Percentiles rank a stretch among this genome's conserved stretches.
These are phyloP conservation scores for Aschersonia sp. DNA, from an alignment of 2,329 filamentous ascomycete species.

Conservation along the genomic window DNA sequence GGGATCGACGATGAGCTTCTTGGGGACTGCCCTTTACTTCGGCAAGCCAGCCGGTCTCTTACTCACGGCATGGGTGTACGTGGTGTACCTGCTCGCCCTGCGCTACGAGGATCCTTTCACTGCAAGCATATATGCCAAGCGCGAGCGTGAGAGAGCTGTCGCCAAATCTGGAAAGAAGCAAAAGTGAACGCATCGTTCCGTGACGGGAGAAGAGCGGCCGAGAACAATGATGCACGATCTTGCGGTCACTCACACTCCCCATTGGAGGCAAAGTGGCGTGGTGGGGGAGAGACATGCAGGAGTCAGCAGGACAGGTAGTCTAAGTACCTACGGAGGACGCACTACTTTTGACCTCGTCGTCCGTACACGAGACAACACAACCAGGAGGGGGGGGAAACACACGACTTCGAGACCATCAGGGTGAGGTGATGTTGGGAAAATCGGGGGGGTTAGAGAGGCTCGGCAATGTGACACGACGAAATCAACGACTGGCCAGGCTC, in stretches of 20 bases:
- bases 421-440: neutral
- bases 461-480: too few relatives aligned
- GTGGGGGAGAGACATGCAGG: too few relatives aligned
- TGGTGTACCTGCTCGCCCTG: constrained; percentile 69
- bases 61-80: constrained; percentile 58
- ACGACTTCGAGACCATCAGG: neutral
- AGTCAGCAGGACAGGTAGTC: too few relatives aligned
- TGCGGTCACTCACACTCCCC: too few relatives aligned
- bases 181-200: constrained; percentile 19
- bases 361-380: neutral
- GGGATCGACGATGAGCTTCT: constrained; percentile 81
- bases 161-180: constrained; percentile 35
- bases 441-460: too few relatives aligned
- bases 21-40: constrained; percentile 71
- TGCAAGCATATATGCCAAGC: constrained; percentile 78
- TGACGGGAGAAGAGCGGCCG: neutral
- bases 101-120: constrained; percentile 92
- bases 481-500: too few relatives aligned
- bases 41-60: constrained; percentile 78
- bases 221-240: neutral
- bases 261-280: too few relatives aligned
- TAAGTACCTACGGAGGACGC: too few relatives aligned
- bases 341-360: too few relatives aligned
- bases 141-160: constrained; percentile 44
- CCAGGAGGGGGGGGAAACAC: neutral